Evolutionary conservation across 345 rosid genomes (phyloP).

Genomic region (Nasturtium officinale): DNA sequence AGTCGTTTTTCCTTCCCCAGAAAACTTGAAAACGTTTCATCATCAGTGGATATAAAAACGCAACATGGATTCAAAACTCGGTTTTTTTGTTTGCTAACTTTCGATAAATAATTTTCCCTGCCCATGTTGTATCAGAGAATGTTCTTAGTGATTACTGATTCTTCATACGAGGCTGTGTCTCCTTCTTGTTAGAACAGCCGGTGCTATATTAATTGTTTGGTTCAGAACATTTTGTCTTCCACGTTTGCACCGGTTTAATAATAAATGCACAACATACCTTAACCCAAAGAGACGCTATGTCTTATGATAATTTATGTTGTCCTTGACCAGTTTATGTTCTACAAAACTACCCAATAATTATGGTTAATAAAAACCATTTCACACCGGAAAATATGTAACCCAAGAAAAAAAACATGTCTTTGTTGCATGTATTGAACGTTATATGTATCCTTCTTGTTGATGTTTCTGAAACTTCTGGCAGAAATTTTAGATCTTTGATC

Average conservation of each 20-base stretch:
- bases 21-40: slow-evolving; percentile 5
- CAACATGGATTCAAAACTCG: slow-evolving; percentile 4
- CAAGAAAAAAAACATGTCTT: not conserved
- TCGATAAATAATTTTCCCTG: slow-evolving; percentile 23
- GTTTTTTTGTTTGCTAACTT: slow-evolving; percentile 15
- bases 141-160: slow-evolving; percentile 28
- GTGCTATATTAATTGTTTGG: slow-evolving; percentile 2
- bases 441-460: not conserved
- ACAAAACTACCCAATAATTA: slow-evolving; percentile 20
- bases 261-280: not conserved
- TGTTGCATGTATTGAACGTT: not conserved
- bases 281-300: not conserved
- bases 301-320: slow-evolving; percentile 2
- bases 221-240: slow-evolving; percentile 13
- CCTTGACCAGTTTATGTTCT: slow-evolving; percentile 16
- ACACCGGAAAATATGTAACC: not conserved
- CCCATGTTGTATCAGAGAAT: slow-evolving; percentile 28
- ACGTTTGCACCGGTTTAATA: not conserved
- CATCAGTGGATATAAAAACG: slow-evolving; percentile 25
- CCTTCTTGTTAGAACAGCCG: not conserved
- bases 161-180: slow-evolving; percentile 10
- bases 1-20: not conserved
- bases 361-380: slow-evolving; percentile 7
- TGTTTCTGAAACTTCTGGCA: slow-evolving; percentile 13
- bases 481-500: not conserved